Base-by-base conservation (phyloP, 495 filamentous ascomycete genomes). In the Penicillium goetzii region DNA sequence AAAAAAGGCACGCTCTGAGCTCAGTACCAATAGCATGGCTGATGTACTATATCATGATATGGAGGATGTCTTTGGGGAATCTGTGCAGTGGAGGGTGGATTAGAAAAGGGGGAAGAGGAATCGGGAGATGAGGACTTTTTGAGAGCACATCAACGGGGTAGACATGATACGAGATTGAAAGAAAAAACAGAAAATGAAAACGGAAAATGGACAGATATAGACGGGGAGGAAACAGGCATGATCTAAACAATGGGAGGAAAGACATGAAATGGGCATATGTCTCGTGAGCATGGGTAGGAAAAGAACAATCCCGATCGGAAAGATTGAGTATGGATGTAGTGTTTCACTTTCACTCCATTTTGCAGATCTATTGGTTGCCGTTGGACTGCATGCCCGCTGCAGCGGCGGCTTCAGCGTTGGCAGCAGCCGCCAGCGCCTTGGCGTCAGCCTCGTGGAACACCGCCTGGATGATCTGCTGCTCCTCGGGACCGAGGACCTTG, bases 401-500 rank as follows among this genome's bases (percentile, higher is more conserved):
- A 38, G 72, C 72, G 34, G 72, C 74, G 47, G 77, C 76, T 66
- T 77, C 75, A 2, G 76, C 74, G 52, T 77, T 76, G 40, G 74
- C 74, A 34, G 76, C 74, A 34, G 76, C 75, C 28, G 77, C 59
- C 67, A 81, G 62, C 25, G 79, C 81, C 71, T 87, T 83, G 52
- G 78, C 78, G 50, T 96, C 90, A 17, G 93, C 93, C 74, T 92
- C 88, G 63, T 92, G 86, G 67, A 94, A 84, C 38, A 94, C 93
- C 30, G 81, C 84, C 70, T 93, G 87, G 58, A 99, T 84, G 58
- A 96, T 79, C 62, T 83, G 83, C 75, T 96, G 90, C 69, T 99
- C 94, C 17, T 95, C 91, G 9, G 85, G 79, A 36, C 84, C 87
- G 21, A 99, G 86, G 57, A 90, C 88, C 59, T 88, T 86, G 34